Evolutionary conservation across 176 grass and related monocot genomes (phyloP), one percentile per base, ranked within the genome.

Genomic region (Lolium multiflorum): DNA sequence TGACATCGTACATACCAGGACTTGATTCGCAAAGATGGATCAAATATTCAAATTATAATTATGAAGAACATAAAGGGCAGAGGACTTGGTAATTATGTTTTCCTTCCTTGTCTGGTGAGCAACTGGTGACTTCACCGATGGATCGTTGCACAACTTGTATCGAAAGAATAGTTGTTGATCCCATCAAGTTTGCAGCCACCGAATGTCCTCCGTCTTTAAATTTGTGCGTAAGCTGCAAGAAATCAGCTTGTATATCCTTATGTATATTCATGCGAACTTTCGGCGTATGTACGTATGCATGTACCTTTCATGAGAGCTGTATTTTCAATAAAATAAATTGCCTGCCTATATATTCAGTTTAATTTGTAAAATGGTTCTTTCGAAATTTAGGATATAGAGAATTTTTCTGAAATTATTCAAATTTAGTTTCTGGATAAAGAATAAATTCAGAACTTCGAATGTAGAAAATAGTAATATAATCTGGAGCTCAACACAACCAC

Each of bases 61-160:
- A 47, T 47, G 7, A 10, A 9, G 1, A 47, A 47, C 41, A 44
- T 44, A 44, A 8, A 35, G 63, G 64, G 28, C 9, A 67, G 62
- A 35, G 48, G 11, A 50, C 48, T 50, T 56, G 54, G 46, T 47
- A 47, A 47, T 7, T 47, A 47, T 47, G 8, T 47, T 47, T 56
- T 21, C 37, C 68, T 24, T 9, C 5, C 4, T 63, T 18, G 16
- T 65, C 79, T 72, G 83, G 83, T 78, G 6, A 64, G 68, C 75
- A n/a, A 22, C 46, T 37, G 6, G 38, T 20, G 57, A 77, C 76
- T 58, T 31, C 87, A 75, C 76, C 47, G 74, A 78, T 78, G 58
- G 16, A 17, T 64, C 11, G 0, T 7, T 21, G 4, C 17, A 24
- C 71, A 28, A 65, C 46, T 44, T n/a, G 14, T 43, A 10, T 6